Base-by-base conservation (phyloP, 169 alveolate species). In the Eimeria necatrix region DNA sequence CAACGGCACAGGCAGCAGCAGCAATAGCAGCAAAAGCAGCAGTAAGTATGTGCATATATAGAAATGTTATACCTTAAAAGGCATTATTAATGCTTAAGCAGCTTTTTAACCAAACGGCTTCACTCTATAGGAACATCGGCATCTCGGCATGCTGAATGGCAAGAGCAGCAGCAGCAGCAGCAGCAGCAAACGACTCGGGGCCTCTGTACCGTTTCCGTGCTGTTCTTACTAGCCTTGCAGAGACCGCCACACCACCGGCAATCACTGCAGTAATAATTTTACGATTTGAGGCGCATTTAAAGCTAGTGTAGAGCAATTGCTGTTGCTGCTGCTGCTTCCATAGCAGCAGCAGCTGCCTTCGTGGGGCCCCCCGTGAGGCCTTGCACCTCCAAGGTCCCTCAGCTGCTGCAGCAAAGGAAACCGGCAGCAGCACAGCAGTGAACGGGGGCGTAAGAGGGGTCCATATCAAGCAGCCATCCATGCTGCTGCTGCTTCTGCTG, bases 281-380 rank as follows among this genome's bases (percentile, higher is more conserved):
- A 6, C 24, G 2, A 74, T 26, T 9, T 18, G 68, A 10, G 68
- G 68, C 20, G 68, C 41, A 74, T 48, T 41, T 32, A 24, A 73
- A 22, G 24, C 26, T 7, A 22, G 8, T n/a, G 12, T 73, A 22
- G 12, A 10, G 5, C 4, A 41, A 74, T n/a, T 41, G 52, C 59
- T 41, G 85, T 53, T 74, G 85, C 85, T 48, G 60, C 85, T 16
- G 85, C 85, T 6, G 85, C 85, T 4, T 8, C 59, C 9, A 18
- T 4, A 48, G 85, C 85, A 74, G 85, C 85, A 68, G 78, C 78
- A 74, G 60, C 52, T 18, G 85, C 85, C 56, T 74, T 51, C 85
- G 60, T 74, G 85, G 85, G 85, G 85, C 60, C 85, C 85, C 60
- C 78, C 78, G 7, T n/a, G 85, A 74, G 85, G 85, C 85, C 85